phyloP scores from a whole-genome alignment of 2,329 filamentous ascomycete species.

The Westerdykella ornata region DNA sequence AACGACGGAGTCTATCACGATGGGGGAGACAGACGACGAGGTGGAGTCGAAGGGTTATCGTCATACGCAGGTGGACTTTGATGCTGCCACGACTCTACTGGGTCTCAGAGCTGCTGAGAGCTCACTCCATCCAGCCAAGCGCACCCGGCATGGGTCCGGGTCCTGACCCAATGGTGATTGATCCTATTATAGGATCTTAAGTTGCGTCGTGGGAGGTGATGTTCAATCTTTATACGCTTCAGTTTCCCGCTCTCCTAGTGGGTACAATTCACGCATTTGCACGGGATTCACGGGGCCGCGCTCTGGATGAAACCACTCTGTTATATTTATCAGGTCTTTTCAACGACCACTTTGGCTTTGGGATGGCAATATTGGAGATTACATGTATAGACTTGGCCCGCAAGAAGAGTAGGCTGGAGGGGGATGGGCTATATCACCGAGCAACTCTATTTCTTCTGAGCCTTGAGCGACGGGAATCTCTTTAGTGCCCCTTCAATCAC shows the following conservation, averaged over 20 bases:
- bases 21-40: slow-evolving; percentile 4
- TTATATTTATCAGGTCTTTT: no score
- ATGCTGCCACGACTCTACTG: slow-evolving; percentile 34
- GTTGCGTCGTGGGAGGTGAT: no score
- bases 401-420: background rate
- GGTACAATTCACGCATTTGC: no score
- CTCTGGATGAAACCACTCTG: no score
- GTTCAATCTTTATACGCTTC: no score
- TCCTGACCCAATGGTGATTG: slow-evolving; percentile 5
- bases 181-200: no score
- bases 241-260: no score
- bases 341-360: background rate
- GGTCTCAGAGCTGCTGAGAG: slow-evolving; percentile 23
- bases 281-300: no score
- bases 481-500: slow-evolving; percentile 15
- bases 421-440: background rate
- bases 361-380: background rate
- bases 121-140: slow-evolving; percentile 20
- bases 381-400: background rate
- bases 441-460: slow-evolving; percentile 12
- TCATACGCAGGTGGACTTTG: slow-evolving; percentile 19
- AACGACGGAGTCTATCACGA: background rate
- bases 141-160: slow-evolving; percentile 25
- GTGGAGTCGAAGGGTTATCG: background rate
- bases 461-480: slow-evolving; percentile 24